phyloP scores from a whole-genome alignment of 352 stramenopile species.

The Phytopythium cucurbitacearum region DNA sequence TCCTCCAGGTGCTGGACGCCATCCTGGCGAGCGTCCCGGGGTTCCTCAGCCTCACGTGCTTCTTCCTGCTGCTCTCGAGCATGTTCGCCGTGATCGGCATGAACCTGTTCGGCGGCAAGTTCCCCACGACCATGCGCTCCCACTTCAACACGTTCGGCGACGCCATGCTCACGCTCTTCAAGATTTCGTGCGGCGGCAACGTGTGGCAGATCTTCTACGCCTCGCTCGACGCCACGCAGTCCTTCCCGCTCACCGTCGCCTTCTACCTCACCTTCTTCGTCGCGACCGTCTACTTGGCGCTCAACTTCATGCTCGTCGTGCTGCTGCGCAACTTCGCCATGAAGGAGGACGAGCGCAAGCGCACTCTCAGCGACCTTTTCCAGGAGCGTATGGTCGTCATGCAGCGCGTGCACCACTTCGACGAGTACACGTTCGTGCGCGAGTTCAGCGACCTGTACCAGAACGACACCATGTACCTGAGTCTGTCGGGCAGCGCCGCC shows the following conservation, averaged over 20 bases:
- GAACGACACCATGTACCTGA: constrained; percentile 77
- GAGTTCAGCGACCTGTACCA: constrained; percentile 74
- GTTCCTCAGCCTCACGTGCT: constrained; percentile 58
- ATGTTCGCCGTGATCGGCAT: constrained; percentile 84
- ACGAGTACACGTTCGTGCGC: constrained; percentile 73
- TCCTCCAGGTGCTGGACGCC: constrained; percentile 67
- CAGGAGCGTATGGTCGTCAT: constrained; percentile 78
- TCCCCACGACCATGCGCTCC: constrained; percentile 58
- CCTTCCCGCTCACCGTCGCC: constrained; percentile 45
- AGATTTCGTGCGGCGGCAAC: constrained; percentile 77
- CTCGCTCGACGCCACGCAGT: constrained; percentile 42
- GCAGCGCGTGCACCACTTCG: constrained; percentile 73
- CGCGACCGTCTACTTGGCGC: constrained; percentile 54
- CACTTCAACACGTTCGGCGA: constrained; percentile 86
- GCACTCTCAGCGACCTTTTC: constrained; percentile 65
- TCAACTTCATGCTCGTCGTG: constrained; percentile 87
- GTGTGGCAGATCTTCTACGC: constrained; percentile 81
- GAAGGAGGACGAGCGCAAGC: constrained; percentile 79
- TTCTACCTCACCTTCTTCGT: constrained; percentile 81
- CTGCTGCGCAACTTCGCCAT: constrained; percentile 81
- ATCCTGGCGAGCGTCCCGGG: constrained; percentile 61
- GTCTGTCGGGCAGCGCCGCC: constrained; percentile 48
- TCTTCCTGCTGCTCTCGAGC: constrained; percentile 63
- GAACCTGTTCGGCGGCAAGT: constrained; percentile 78
- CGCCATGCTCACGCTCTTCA: constrained; percentile 82